These are phyloP conservation scores for Penium margaritaceum DNA, from an alignment of 139 green algal species.

Conservation along the genomic window DNA sequence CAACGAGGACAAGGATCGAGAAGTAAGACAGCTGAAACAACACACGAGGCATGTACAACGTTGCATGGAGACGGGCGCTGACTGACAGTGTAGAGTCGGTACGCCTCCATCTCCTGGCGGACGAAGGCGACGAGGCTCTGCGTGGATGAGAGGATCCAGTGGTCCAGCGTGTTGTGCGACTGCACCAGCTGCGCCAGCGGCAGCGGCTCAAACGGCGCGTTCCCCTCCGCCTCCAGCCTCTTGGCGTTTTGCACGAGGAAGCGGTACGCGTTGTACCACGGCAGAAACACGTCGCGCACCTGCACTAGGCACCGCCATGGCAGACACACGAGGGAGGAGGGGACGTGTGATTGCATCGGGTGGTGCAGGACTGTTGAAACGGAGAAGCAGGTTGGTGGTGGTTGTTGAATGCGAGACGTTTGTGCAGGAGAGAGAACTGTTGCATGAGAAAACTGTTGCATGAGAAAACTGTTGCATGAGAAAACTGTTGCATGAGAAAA, in stretches of 20 bases:
- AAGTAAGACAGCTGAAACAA: not conserved
- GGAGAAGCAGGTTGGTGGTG: not conserved
- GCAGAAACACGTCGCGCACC: constrained; percentile 94
- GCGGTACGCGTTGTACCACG: constrained; percentile 98
- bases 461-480: too few relatives aligned
- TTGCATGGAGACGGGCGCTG: not conserved
- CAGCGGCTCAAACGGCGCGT: constrained; percentile 49
- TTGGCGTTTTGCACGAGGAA: constrained; percentile 72
- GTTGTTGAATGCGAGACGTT: too few relatives aligned
- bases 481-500: too few relatives aligned
- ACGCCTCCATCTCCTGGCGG: constrained; percentile 84
- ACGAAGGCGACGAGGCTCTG: constrained; percentile 75
- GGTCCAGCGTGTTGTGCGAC: constrained; percentile 75
- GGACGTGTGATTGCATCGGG: too few relatives aligned
- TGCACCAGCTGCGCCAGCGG: not conserved
- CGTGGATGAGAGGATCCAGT: constrained; percentile 76
- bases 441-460: too few relatives aligned
- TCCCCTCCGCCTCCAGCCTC: constrained; percentile 63
- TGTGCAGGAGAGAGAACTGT: too few relatives aligned
- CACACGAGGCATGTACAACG: not conserved
- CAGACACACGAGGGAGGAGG: too few relatives aligned
- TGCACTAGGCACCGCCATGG: not conserved
- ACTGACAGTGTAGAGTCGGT: constrained; percentile 87
- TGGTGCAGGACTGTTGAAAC: not conserved
- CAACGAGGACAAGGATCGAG: not conserved